A percentile compares a stretch with the other conserved stretches of the same genome.
phyloP scores from a whole-genome alignment of 371 early-diverging fungal genomes.

The Mucor ambiguus region DNA sequence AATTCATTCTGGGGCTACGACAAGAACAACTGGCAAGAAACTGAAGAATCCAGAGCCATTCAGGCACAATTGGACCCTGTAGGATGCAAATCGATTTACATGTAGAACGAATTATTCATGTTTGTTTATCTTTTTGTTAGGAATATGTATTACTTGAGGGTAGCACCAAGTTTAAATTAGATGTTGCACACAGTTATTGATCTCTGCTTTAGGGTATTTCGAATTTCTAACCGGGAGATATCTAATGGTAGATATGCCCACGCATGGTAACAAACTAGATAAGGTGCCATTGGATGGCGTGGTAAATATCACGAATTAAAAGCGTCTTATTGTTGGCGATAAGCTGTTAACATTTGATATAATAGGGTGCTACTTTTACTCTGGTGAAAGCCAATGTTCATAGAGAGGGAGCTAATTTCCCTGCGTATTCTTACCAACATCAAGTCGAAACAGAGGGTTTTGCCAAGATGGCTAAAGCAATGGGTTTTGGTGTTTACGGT shows the following conservation, averaged over 20 bases:
- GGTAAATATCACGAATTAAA: neutral
- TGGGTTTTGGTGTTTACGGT: conserved; percentile 54
- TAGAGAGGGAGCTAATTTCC: conserved; percentile 70
- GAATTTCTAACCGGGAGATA: conserved; percentile 45
- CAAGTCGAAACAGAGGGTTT: conserved; percentile 81
- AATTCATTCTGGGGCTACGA: conserved; percentile 58
- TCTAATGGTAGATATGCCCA: conserved; percentile 55
- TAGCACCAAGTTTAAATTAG: neutral
- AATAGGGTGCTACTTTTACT: conserved; percentile 46
- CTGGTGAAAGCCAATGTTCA: conserved; percentile 69
- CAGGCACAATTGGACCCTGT: conserved; percentile 54
- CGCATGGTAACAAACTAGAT: conserved; percentile 30
- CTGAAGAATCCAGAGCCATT: conserved; percentile 51
- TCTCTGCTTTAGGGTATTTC: conserved; percentile 25
- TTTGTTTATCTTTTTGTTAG: conserved; percentile 9
- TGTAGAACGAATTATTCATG: neutral
- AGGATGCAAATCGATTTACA: conserved; percentile 9
- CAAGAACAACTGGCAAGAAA: conserved; percentile 70
- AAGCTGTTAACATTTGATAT: neutral
- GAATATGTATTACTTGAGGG: conserved; percentile 50
- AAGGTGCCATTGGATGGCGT: conserved; percentile 41
- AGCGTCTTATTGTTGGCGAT: neutral
- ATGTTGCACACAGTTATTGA: neutral
- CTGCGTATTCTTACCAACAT: conserved; percentile 63
- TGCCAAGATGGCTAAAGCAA: conserved; percentile 71